Evolutionary conservation across 305 asterid species (phyloP), one percentile per base, ranked within the genome.

Genomic region (Salvia sclarea): DNA sequence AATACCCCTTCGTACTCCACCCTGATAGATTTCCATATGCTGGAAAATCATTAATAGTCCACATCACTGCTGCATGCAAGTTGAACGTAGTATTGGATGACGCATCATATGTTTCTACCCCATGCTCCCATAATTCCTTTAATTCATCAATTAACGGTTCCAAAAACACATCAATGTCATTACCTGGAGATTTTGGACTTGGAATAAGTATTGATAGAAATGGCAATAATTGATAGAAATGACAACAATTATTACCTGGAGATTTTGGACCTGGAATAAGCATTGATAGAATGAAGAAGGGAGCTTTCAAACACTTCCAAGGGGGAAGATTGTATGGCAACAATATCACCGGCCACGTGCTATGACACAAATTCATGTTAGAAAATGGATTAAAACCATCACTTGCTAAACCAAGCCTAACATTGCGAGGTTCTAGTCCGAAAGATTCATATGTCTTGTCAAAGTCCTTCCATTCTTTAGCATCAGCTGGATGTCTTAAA

Each of bases 281-380:
- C 75, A 70, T 70, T 37, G 56, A 61, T 2, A 61, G 3, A 59
- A 70, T 70, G 43, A 70, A 61, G 18, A 59, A 69, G 3, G 44
- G 68, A 13, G 62, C 68, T 40, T 70, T 60, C 52, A 70, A 35
- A 11, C 68, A 60, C 43, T 52, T 66, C 64, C 57, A 43, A 2
- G 57, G 72, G 16, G 56, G 63, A 49, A 55, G 16, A n/a, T 54
- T 68, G 5, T 68, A 68, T 5, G 72, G 64, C 25, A 68, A 50
- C 21, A 66, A 61, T 3, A 66, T 66, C 5, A 65, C 50, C 0
- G 41, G 21, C 55, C 53, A 35, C 49, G 57, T 1, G 59, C 47
- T 47, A 64, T 47, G 2, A 25, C 3, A 1, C 31, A 25, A 25
- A 25, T 4, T 25, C 31, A 25, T 25, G 31, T 25, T 25, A 1